Evolutionary conservation across 2,329 filamentous ascomycete species (phyloP), one percentile per base, ranked within the genome.

Genomic region (Phaeophleospora eucalypticola): DNA sequence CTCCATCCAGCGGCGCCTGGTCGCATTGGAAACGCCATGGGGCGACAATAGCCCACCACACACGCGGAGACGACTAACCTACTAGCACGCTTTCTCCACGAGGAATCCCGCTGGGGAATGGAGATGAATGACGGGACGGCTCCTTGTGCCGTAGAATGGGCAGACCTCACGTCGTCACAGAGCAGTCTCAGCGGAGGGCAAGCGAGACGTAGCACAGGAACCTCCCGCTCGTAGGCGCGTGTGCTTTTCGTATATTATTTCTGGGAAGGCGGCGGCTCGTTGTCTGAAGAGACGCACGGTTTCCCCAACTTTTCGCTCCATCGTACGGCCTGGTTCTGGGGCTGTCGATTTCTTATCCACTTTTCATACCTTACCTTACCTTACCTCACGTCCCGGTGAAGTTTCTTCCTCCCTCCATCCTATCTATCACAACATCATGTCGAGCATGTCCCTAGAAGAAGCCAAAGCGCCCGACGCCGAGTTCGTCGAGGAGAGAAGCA

Each of bases 401-500:
- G n/a, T n/a, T n/a, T n/a, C n/a, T n/a, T n/a, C n/a, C n/a, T n/a
- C n/a, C n/a, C n/a, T n/a, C n/a, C n/a, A n/a, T n/a, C n/a, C n/a
- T n/a, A n/a, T n/a, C n/a, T n/a, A n/a, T n/a, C n/a, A n/a, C 20
- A 29, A 37, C 15, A 35, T 6, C 12, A 4, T 35, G 3, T 34
- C 43, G 4, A 45, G 4, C 43, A 46, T 45, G 43, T 45, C 41
- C 16, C 19, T 46, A 20, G 49, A 57, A 39, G 44, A 54, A 14
- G 20, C 15, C 34, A 58, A 60, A 49, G 36, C 38, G 32, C 45
- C 47, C 8, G 50, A 58, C 41, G 48, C 54, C 39, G 58, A 62
- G 41, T 40, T 56, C 40, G 48, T 60, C 42, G 54, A 60, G 38
- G 54, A 60, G 39, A 43, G 43, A 27, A 36, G 14, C 32, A 46